Percentiles rank a stretch among this genome's conserved stretches.
These are phyloP conservation scores for Xanthoceras sorbifolium DNA, from an alignment of 345 rosid genomes.

Conservation along the genomic window DNA sequence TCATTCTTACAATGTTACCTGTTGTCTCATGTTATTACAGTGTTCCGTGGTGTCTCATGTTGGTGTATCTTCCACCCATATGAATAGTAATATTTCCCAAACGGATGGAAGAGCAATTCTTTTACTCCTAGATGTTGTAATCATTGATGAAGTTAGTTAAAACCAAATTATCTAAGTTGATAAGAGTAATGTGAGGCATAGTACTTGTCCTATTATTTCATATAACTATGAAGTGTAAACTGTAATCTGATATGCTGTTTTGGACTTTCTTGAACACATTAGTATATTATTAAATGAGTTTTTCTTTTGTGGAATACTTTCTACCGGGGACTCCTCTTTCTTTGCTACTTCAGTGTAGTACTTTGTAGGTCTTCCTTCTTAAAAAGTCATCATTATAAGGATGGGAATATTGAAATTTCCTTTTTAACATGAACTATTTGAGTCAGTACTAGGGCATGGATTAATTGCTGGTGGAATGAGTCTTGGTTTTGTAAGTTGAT, in stretches of 20 bases:
- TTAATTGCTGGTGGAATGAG: neutral
- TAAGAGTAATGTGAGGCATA: neutral
- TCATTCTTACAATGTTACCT: constrained; percentile 13
- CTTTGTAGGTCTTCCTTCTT: neutral
- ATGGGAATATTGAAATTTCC: neutral
- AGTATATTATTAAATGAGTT: neutral
- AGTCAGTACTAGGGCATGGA: neutral
- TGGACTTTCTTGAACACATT: neutral
- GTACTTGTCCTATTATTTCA: neutral
- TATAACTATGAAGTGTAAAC: neutral
- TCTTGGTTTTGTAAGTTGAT: neutral
- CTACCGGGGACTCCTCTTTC: too few relatives aligned
- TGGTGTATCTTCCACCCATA: neutral
- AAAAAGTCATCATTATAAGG: neutral
- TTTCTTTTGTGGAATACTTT: neutral
- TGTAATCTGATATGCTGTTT: neutral
- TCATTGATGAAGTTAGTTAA: neutral
- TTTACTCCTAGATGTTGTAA: neutral
- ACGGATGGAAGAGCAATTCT: neutral
- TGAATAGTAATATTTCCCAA: neutral
- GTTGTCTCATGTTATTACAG: neutral
- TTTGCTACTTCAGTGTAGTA: neutral
- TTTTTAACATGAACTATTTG: neutral
- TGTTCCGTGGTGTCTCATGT: neutral
- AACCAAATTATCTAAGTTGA: neutral